Evolutionary conservation across 495 filamentous ascomycete genomes (phyloP).

Genomic region (Amphirosellinia nigrospora): DNA sequence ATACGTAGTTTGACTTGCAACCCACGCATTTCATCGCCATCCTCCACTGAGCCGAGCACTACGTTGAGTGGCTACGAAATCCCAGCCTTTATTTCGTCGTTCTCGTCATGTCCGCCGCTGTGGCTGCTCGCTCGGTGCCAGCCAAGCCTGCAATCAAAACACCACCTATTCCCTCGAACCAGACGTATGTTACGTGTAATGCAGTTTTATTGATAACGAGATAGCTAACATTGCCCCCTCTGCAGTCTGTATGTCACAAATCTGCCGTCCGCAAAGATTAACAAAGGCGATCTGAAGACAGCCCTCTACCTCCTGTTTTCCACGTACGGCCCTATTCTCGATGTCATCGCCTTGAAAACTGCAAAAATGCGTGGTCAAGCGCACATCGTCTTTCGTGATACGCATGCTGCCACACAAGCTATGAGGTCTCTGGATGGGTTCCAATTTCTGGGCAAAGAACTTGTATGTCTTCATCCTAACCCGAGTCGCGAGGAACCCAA

Average conservation of each 20-base stretch:
- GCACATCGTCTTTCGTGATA: constrained; percentile 87
- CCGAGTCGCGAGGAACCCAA: not conserved
- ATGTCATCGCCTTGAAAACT: constrained; percentile 89
- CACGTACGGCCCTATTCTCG: constrained; percentile 90
- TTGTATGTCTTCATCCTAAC: constrained; percentile 62
- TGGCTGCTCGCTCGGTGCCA: constrained; percentile 30
- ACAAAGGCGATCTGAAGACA: constrained; percentile 80
- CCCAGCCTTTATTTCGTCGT: constrained; percentile 6
- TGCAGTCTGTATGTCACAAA: constrained; percentile 84
- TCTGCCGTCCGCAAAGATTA: constrained; percentile 79
- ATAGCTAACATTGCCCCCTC: constrained; percentile 35
- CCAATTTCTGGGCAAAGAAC: constrained; percentile 83
- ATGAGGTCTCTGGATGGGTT: constrained; percentile 87
- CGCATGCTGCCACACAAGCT: constrained; percentile 85
- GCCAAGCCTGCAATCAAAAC: constrained; percentile 47
- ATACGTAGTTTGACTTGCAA: not conserved
- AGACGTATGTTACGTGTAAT: constrained; percentile 63
- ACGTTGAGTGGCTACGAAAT: not conserved
- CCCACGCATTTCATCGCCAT: not conserved
- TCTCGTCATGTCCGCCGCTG: constrained; percentile 26
- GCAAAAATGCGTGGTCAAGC: constrained; percentile 93
- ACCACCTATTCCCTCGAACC: constrained; percentile 63
- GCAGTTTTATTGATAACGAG: constrained; percentile 23
- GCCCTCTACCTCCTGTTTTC: constrained; percentile 92
- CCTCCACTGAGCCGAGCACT: not conserved